Percentiles rank a stretch among this genome's conserved stretches.
These are phyloP conservation scores for Fusarium paranaense DNA, from an alignment of 2,329 filamentous ascomycete genomes.

Conservation along the genomic window DNA sequence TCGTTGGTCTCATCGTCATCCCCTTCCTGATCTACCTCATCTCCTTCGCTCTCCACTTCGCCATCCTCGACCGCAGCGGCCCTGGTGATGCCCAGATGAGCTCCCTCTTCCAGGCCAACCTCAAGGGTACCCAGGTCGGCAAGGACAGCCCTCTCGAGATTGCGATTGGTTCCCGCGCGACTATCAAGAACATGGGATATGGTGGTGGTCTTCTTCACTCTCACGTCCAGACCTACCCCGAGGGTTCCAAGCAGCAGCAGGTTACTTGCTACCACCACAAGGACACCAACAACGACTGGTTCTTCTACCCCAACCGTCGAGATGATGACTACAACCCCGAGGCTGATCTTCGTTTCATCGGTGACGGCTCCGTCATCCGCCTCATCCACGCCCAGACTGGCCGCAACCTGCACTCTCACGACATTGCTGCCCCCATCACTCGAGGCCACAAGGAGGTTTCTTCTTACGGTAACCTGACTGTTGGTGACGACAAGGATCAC, in stretches of 20 bases:
- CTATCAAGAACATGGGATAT: slow-evolving; percentile 99
- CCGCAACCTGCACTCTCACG: slow-evolving; percentile 95
- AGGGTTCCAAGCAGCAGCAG: slow-evolving; percentile 94
- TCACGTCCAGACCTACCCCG: slow-evolving; percentile 94
- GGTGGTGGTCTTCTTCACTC: slow-evolving; percentile 96
- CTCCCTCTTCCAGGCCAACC: slow-evolving; percentile 97
- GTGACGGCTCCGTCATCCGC: slow-evolving; percentile 82
- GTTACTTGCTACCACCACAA: slow-evolving; percentile 99
- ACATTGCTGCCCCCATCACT: slow-evolving; percentile 87
- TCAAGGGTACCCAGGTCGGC: slow-evolving; percentile 92
- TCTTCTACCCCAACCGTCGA: slow-evolving; percentile 92
- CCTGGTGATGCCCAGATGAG: slow-evolving; percentile 99
- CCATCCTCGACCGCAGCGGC: slow-evolving; percentile 91
- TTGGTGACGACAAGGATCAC: slow-evolving; percentile 98
- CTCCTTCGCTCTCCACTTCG: slow-evolving; percentile 94
- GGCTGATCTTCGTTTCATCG: slow-evolving; percentile 77
- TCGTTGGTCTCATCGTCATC: slow-evolving; percentile 88
- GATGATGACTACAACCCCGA: slow-evolving; percentile 79
- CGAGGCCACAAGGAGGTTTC: slow-evolving; percentile 95
- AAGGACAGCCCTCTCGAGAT: slow-evolving; percentile 95
- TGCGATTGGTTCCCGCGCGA: slow-evolving; percentile 87
- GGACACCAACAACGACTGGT: slow-evolving; percentile 99
- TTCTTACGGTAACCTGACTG: slow-evolving; percentile 92
- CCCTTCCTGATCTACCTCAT: slow-evolving; percentile 94
- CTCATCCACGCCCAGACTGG: slow-evolving; percentile 95